These are phyloP conservation scores for Saprolegnia diclina DNA, from an alignment of 352 stramenopile genomes.

Conservation along the genomic window DNA sequence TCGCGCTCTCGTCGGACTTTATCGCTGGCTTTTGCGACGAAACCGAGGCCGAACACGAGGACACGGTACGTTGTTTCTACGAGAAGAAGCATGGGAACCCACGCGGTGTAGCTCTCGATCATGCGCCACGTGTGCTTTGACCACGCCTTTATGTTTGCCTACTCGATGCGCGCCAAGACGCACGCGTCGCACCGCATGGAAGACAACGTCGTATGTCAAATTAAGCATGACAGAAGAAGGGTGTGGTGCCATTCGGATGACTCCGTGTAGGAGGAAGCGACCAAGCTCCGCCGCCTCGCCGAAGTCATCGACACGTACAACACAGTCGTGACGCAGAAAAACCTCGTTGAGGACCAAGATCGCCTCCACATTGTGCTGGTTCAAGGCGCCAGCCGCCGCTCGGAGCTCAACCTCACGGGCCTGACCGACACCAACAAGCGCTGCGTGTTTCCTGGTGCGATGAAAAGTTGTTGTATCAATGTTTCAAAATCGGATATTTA, in stretches of 20 bases:
- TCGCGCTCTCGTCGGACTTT: constrained; percentile 93
- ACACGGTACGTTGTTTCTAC: constrained; percentile 67
- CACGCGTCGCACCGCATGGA: constrained; percentile 92
- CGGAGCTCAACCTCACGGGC: constrained; percentile 71
- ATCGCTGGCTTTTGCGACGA: constrained; percentile 99
- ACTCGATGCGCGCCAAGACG: constrained; percentile 94
- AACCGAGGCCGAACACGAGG: constrained; percentile 94
- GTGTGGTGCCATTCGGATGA: not conserved
- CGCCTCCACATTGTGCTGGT: constrained; percentile 94
- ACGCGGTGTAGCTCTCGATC: constrained; percentile 40
- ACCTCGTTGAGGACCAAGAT: constrained; percentile 86
- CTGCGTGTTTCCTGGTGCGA: constrained; percentile 71
- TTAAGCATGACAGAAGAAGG: not conserved
- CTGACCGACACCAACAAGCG: constrained; percentile 87
- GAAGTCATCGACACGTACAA: constrained; percentile 96
- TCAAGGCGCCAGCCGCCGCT: constrained; percentile 87
- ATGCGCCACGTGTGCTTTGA: constrained; percentile 89
- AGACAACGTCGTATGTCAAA: constrained; percentile 85
- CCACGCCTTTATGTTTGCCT: constrained; percentile 99
- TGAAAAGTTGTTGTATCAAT: constrained; percentile 29
- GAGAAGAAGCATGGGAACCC: no score
- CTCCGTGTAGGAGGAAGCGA: constrained; percentile 42
- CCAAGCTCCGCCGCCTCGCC: constrained; percentile 93
- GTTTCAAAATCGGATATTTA: not conserved
- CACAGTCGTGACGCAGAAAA: constrained; percentile 87